These are phyloP conservation scores for Platanthera guangdongensis DNA, from an alignment of 106 monocot species.

Conservation along the genomic window DNA sequence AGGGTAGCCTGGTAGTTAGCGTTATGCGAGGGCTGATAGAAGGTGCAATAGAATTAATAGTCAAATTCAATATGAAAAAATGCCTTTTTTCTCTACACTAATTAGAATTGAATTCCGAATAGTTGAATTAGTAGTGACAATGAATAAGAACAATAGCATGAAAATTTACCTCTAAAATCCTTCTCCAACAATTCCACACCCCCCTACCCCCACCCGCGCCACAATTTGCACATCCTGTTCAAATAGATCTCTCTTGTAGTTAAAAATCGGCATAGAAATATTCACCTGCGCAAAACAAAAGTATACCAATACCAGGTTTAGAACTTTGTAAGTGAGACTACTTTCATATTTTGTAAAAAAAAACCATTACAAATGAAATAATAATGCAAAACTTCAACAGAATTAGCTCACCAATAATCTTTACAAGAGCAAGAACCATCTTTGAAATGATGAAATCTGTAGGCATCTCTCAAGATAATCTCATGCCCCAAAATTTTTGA, in stretches of 20 bases:
- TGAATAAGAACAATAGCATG: too few relatives aligned
- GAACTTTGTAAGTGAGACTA: neutral
- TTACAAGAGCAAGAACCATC: conserved; percentile 67
- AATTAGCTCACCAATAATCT: conserved; percentile 60
- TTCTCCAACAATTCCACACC: too few relatives aligned
- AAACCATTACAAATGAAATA: neutral
- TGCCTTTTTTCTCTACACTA: too few relatives aligned
- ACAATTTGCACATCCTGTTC: too few relatives aligned
- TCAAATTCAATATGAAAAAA: too few relatives aligned
- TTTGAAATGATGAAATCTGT: conserved; percentile 84
- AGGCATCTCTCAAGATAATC: conserved; percentile 72
- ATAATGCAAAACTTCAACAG: neutral
- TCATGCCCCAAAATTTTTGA: conserved; percentile 46
- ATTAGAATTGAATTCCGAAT: too few relatives aligned
- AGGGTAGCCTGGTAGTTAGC: too few relatives aligned
- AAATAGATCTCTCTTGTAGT: neutral
- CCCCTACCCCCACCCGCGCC: too few relatives aligned
- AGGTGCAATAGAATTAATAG: too few relatives aligned
- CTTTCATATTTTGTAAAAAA: neutral
- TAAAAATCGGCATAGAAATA: neutral
- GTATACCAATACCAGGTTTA: neutral
- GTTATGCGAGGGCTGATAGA: too few relatives aligned
- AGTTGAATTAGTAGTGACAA: too few relatives aligned
- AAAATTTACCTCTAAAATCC: too few relatives aligned
- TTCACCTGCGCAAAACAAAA: conserved; percentile 1